Base-by-base conservation (phyloP, 257 asterid species). In the Prunella vulgaris region DNA sequence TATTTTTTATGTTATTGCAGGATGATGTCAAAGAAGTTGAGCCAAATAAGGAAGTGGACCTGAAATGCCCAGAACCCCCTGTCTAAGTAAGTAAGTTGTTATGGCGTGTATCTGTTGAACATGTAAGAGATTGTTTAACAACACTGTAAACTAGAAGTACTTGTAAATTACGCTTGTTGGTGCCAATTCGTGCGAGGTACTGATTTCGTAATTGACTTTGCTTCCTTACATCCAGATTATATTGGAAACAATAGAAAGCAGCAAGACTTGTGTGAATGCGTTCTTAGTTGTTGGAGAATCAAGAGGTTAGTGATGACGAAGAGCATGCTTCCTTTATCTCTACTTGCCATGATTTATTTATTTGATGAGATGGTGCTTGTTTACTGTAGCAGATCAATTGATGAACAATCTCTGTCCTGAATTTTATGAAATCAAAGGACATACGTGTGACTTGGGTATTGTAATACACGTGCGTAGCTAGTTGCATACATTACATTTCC, bases 1-100 rank as follows among this genome's bases (percentile, higher is more conserved):
- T 7, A n/a, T 69, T 44, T 53, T 57, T 32, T 5, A 4, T 74
- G 28, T 13, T 57, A 27, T 53, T 60, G 32, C 70, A 82, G 87
- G 87, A 69, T 42, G 85, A 7, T 12, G 70, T 30, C 40, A 84
- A 80, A 70, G 89, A 78, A 64, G 82, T 76, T 60, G 83, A 64
- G 51, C 71, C 44, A n/a, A 77, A 71, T 9, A 65, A 67, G 62
- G 87, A 77, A 30, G 73, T 62, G 48, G 85, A 80, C 60, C 73
- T 70, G 63, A 74, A 79, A 60, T 66, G 78, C 78, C 71, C 84
- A 1, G 82, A 82, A 58, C 80, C 82, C 24, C 81, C 46, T 65
- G 68, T 77, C 58, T 81, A 40, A 37, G 77, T 12, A 15, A 66
- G 79, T 58, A 44, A 62, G 76, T 64, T 44, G 8, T 30, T 77